Base-by-base conservation (phyloP, 495 filamentous ascomycete genomes). In the Collariella sp. region DNA sequence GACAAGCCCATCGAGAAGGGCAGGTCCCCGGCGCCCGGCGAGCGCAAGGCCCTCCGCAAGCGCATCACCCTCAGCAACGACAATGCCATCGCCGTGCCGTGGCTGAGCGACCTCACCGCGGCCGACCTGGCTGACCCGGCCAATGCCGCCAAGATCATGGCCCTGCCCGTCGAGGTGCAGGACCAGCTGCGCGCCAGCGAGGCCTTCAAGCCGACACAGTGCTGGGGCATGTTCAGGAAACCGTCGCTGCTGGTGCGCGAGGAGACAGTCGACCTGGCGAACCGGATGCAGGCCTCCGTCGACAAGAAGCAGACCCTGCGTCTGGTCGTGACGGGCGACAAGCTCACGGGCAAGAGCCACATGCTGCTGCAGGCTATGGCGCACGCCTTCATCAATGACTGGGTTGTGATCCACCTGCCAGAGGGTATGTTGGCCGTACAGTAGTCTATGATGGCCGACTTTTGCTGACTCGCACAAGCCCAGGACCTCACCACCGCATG, bases 161-260 rank as follows among this genome's bases (percentile, higher is more conserved):
- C 79, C 5, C 69, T 98, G 42, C 82, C 85, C n/a, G 75, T 73
- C n/a, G 68, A 71, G 2, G 72, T 86, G 50, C 74, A 95, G 22
- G 88, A 94, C 73, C 78, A 81, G 64, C 76, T 98, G 79, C 79
- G 88, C 60, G 83, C 81, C 19, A 75, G 83, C 56, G 86, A 93
- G 59, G 91, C 88, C 11, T 98, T 98, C 77, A 91, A 95, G 77
- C 72, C 81, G n/a, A 84, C 80, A 13, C 93, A 97, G 76, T 83
- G 79, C 52, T 98, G 93, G 93, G 78, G 76, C 24, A 72, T 94
- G 62, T 98, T 96, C 70, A 72, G 85, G 61, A 78, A 84, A 46
- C 91, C 93, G 15, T 83, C 83, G 43, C 81, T 80, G 31, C 71
- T 98, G 57, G 64, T 95, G 48, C 79, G 90, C 60, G 74, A 75